Base-by-base conservation (phyloP, 768 basidiomycete species). In the Baorangia bicolor region DNA sequence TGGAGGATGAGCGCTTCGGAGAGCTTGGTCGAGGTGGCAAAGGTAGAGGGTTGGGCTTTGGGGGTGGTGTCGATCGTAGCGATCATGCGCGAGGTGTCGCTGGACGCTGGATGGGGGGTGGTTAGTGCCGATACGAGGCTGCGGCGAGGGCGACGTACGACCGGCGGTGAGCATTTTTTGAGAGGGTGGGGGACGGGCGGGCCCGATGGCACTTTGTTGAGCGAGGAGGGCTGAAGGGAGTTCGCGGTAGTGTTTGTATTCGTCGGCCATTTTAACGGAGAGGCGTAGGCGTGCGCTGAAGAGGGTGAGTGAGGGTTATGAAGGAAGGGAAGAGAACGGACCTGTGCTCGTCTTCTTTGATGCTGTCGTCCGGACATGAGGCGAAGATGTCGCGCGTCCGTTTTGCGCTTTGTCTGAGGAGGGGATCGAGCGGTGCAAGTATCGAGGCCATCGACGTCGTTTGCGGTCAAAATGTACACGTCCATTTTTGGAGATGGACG, bases 241-340 rank as follows among this genome's bases (percentile, higher is more conserved):
- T 28, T 87, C 83, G 68, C 89, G 92, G 68, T 81, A 90, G 69
- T 97, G 85, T 44, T 82, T 81, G 71, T 94, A 99, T 75, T 98
- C 96, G 67, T 92, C 86, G 33, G 86, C 80, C 30, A 98, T 88
- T 77, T 97, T 97, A 45, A 90, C 84, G 3, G 92, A 79, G 34
- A 97, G 71, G 34, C 87, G 83, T 44, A 92, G 70, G 37, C 87
- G 81, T n/a, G 85, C 77, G 64, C 92, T 54, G 47, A 45, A 21
- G 30, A 3, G 23, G 3, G 34, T 49, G 31, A 49, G 42, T 7
- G 12, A 0, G 33, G 3, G 4, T 2, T 5, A 6, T 8, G n/a
- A 2, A 3, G 1, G n/a, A n/a, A n/a, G 25, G 9, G 7, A 39
- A n/a, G n/a, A 12, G 4, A 18, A 62, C 77, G 33, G 40, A 86